Conservation (phyloP, 441 rosid species). For the Corymbia calophylla region DNA sequence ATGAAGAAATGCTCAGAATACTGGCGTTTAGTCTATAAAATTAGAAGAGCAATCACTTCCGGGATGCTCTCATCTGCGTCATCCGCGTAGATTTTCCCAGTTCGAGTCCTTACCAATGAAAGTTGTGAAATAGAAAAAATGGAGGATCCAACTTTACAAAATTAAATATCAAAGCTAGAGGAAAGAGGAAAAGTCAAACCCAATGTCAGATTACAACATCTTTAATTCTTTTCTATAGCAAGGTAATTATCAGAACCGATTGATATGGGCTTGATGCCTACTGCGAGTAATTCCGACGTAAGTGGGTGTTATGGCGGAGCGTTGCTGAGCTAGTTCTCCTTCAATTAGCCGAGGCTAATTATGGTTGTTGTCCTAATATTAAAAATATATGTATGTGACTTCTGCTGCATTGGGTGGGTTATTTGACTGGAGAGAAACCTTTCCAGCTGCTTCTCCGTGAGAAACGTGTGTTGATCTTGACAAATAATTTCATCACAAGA, state of each 20-base stretch:
- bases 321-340: not conserved
- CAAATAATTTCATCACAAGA: not conserved
- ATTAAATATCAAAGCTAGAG: not conserved
- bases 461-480: not conserved
- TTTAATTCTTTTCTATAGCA: not conserved
- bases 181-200: not conserved
- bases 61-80: not conserved
- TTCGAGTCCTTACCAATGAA: not conserved
- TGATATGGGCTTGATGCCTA: not conserved
- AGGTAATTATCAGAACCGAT: not conserved
- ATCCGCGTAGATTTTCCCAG: not conserved
- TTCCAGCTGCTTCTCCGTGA: not conserved
- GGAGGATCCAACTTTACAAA: not conserved
- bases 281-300: not conserved
- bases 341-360: not conserved
- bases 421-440: not conserved
- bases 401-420: not conserved
- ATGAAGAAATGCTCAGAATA: not conserved
- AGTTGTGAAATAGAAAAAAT: accelerated
- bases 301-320: not conserved
- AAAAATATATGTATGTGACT: not conserved
- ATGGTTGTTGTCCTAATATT: not conserved
- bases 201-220: not conserved
- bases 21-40: not conserved
- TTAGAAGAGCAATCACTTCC: not conserved